Evolutionary conservation across 169 alveolate genomes (phyloP), one percentile per base, ranked within the genome.

Genomic region (Eimeria maxima): DNA sequence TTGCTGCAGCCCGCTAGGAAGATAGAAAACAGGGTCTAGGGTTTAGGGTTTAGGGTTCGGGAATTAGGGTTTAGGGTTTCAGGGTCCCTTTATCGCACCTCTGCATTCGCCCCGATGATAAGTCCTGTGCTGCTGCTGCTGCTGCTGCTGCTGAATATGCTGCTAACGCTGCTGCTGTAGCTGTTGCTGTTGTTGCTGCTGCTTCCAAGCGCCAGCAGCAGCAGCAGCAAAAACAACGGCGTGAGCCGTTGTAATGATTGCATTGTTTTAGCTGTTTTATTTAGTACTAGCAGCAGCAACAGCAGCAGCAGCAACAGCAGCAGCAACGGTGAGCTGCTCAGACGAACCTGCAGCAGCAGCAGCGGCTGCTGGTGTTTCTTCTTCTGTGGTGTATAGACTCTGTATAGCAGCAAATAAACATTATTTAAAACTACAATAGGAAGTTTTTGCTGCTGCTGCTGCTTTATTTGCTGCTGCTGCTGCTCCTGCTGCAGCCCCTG

Each of bases 181-280:
- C 87, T 69, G 80, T 38, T 76, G 87, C 87, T 45, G 87, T 7
- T 10, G 87, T 47, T 76, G 87, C 63, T 76, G 87, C 87, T 45
- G 87, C 42, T 29, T 24, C 33, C 53, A 8, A 76, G 87, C 87
- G 47, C 57, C 29, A 76, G 18, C 60, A 76, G 87, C 87, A 76
- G 87, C 87, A 76, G 87, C 60, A 29, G 33, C 33, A 45, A 60
- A 7, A 53, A 14, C 60, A 53, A 53, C 87, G 38, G 24, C 18
- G 60, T 38, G 63, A 38, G 57, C 20, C 87, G 87, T 33, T 38
- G 87, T 42, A 27, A 18, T 33, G 38, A 16, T 76, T 7, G 63
- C 53, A n/a, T 76, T 45, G 47, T 42, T 42, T 38, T 76, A 33
- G 42, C 53, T 33, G 33, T 33, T 33, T 33, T 33, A 53, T 0